Conservation (phyloP, 169 alveolate species). For the Babesia sp. region DNA sequence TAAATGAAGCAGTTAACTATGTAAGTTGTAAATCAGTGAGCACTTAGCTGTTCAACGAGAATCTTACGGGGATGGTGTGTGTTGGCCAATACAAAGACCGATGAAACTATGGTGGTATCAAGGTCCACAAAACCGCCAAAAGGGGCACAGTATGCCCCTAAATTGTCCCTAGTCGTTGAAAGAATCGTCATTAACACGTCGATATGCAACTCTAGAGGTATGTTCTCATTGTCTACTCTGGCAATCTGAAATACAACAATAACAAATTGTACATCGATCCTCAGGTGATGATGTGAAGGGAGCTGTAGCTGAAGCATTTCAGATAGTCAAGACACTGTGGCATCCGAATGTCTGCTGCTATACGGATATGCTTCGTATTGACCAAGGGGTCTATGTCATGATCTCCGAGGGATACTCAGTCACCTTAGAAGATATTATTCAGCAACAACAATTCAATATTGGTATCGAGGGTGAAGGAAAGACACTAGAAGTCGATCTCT, state of each 20-base stretch:
- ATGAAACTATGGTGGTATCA: too few relatives aligned
- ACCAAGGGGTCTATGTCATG: conserved; percentile 10
- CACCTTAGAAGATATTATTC: conserved; percentile 31
- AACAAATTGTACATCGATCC: neutral
- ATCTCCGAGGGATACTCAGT: conserved; percentile 59
- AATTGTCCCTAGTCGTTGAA: conserved; percentile 10
- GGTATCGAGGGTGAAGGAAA: neutral
- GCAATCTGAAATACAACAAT: neutral
- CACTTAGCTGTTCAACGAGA: too few relatives aligned
- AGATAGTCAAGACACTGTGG: conserved; percentile 40
- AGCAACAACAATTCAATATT: neutral
- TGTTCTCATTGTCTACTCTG: neutral
- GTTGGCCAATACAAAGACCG: too few relatives aligned
- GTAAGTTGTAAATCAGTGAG: too few relatives aligned
- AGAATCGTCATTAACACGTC: neutral
- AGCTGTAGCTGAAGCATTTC: conserved; percentile 54
- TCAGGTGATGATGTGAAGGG: conserved; percentile 14
- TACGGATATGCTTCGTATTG: conserved; percentile 38
- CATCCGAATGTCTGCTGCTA: conserved; percentile 59
- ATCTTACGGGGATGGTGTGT: too few relatives aligned
- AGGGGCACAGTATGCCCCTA: too few relatives aligned
- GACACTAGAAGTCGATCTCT: neutral
- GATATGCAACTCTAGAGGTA: neutral
- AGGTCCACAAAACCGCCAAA: too few relatives aligned
- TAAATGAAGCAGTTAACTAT: too few relatives aligned